Base-by-base conservation (phyloP, 176 grass and related monocot species). In the Carex parvula region DNA sequence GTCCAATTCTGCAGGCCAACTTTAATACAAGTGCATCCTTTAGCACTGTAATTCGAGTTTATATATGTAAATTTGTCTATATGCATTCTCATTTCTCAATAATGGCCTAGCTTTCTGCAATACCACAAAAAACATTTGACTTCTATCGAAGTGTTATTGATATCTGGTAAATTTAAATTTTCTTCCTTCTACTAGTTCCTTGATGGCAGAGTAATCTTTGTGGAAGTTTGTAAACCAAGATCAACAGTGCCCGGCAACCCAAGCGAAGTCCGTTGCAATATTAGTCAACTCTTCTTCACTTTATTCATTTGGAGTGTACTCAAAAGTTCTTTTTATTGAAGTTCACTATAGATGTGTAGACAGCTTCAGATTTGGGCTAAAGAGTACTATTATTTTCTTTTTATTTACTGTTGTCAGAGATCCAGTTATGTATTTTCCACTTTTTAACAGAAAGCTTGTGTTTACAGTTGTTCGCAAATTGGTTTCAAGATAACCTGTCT, bases 161-260 rank as follows among this genome's bases (percentile, higher is more conserved):
- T 32, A 4, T 8, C 18, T 77, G 71, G 11, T 88, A 76, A 33
- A 75, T 21, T 72, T 90, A 33, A 75, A 30, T 72, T 90, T 77
- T 60, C 15, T 35, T 44, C 14, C 8, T 84, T 54, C 29, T 79
- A 10, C 57, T 81, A 97, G 91, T 97, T 89, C 79, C 84, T 97
- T 59, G 94, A 93, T 82, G 91, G 91, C 6, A 88, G 91, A 84
- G 89, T 97, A 1, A 93, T 97, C 50, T 97, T 97, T 75, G 91
- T 93, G 0, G 88, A 93, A 81, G 35, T 87, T 75, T 91, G 91
- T 56, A 91, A 87, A 66, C 91, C 13, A 85, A 90, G 81, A 60
- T 76, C 83, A 68, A 79, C 77, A 74, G 1, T 52, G 16, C 83
- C 66, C 82, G 62, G 39, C 58, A 57, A 77, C 57, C 86, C 53